Evolutionary conservation across 1,284 basidiomycete species (phyloP), one percentile per base, ranked within the genome.

Genomic region (Boletus calvinii): DNA sequence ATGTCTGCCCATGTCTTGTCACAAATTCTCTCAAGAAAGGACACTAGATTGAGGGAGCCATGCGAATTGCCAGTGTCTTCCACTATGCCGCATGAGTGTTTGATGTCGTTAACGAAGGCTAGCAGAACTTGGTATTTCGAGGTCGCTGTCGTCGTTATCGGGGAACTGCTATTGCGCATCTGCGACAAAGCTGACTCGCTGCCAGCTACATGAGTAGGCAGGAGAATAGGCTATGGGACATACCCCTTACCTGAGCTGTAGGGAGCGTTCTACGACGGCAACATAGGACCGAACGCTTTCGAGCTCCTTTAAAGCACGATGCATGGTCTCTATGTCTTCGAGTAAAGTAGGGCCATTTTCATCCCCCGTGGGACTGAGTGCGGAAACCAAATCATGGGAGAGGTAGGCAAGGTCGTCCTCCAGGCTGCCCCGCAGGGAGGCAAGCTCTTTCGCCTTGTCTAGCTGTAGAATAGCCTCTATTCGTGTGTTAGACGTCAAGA

Each of bases 321-420:
- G 88, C 51, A 90, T 70, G 0, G 77, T 79, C 64, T 94, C 90
- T 55, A 94, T 76, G 36, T 85, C 85, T 69, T 95, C 90, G n/a
- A 95, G 73, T 11, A 92, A 72, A 1, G 86, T 89, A 1, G 83
- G 74, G 37, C 73, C 66, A 31, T 66, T 71, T 5, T 77, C 74
- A 35, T 72, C 74, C 18, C 72, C 75, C 10, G 74, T 40, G 18
- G 63, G 66, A 44, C 57, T 74, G 29, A 80, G 59, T 1, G 79
- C 72, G 0, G 88, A 87, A 38, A 83, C 72, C n/a, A 92, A 74
- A 52, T 83, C 79, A 55, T 82, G 72, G 44, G 84, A 79, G 55
- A 95, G 74, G 63, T 84, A 76, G 37, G 81, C 71, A 51, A 92
- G 74, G 69, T 94, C 84, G 72, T 94, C 83, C 53, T 86, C 77